Evolutionary conservation across 495 filamentous ascomycete genomes (phyloP), one percentile per base, ranked within the genome.

Genomic region (Rostrohypoxylon terebratum): DNA sequence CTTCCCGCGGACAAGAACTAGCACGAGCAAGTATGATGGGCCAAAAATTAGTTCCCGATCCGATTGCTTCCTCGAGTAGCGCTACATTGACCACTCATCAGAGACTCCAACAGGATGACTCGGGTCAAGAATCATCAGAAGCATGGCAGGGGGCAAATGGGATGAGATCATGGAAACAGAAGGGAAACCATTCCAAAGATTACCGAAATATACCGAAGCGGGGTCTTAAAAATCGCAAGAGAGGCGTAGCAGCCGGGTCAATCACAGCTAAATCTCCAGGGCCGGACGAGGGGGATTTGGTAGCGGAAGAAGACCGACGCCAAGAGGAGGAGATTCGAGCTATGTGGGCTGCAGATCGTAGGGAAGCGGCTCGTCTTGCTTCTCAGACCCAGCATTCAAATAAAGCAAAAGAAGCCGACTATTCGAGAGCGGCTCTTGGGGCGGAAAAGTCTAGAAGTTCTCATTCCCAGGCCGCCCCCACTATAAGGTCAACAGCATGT

Each of bases 321-420:
- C 69, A 71, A 61, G 76, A 74, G 59, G 73, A 71, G 20, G 71
- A 77, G 57, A 73, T 71, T 18, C 70, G 72, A 21, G 75, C 71
- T n/a, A 78, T 73, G 72, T 80, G 77, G 78, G 76, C 76, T 31
- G 68, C 75, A 45, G 68, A 78, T 2, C 74, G 76, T 10, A 63
- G 11, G 13, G 75, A 73, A 13, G 54, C 65, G 6, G 67, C 69
- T 6, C 66, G 73, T 0, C 40, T 66, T 67, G 50, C 69, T 67
- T 72, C 69, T 10, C 58, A 23, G 36, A 67, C 36, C n/a, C 62
- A 66, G 7, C 57, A 13, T 54, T 14, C 28, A 38, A 10, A 31
- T 18, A 16, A 38, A 40, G n/a, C 38, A 31, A 40, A 33, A 33
- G 58, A 67, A 14, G 10, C 57, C 34, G n/a, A 33, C 7, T 14